Evolutionary conservation across 805 yeast species (phyloP), one percentile per base, ranked within the genome.

Genomic region (Candida cerambycidarum): DNA sequence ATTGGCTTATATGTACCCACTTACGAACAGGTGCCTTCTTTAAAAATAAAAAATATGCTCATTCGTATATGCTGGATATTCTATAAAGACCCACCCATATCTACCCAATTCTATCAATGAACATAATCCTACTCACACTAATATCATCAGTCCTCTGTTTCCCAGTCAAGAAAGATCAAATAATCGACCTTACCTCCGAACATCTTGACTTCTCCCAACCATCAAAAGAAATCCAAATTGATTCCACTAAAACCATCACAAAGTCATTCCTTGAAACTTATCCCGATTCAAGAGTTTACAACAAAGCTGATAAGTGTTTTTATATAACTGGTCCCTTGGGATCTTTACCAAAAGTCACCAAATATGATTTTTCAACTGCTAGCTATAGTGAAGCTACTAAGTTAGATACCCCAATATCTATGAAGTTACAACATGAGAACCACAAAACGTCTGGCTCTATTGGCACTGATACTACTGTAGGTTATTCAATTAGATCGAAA

Each of bases 381-480:
- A 23, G 27, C 16, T 36, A 34, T 13, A 13, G 4, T 6, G 16
- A 21, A 4, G 32, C 21, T n/a, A 10, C 3, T 2, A n/a, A 11
- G 14, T 10, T 32, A 11, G 19, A 21, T 2, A 23, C 43, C n/a
- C 47, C 49, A 3, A 25, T 48, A 3, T 41, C 46, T 7, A 34
- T 44, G 25, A 43, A 38, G 17, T 23, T 48, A 9, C 14, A 33
- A 12, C 46, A 42, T 16, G 30, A 23, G 10, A 38, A 19, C n/a
- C 18, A 25, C 12, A 39, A 45, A 24, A 47, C 48, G 8, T 30
- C 47, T 7, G 50, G 50, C 1, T 39, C 50, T 1, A 43, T 48
- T 18, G 41, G 33, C 4, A 13, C 31, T 3, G 28, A 21, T 7
- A 14, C 36, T 7, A 13, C 27, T 5, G 25, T 41, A 12, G 6